These are phyloP conservation scores for Hibiscus trionum DNA, from an alignment of 345 rosid genomes.

Conservation along the genomic window DNA sequence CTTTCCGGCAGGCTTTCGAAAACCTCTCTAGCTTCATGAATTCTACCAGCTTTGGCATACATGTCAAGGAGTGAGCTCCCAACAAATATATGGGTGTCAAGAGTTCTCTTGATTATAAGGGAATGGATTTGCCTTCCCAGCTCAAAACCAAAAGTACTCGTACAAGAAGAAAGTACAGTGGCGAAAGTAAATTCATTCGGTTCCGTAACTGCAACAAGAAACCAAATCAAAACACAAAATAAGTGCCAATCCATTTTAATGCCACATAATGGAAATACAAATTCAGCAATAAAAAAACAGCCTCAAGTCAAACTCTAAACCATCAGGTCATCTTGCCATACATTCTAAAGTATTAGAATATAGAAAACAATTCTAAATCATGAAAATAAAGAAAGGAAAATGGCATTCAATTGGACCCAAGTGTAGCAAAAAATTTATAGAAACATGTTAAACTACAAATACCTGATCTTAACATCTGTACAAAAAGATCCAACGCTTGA, in stretches of 20 bases:
- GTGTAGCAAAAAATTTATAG: neutral
- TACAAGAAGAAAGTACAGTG: constrained; percentile 58
- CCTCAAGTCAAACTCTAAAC: too few relatives aligned
- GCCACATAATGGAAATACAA: neutral
- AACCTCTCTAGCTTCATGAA: constrained; percentile 65
- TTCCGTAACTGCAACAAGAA: constrained; percentile 39
- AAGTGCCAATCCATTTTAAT: neutral
- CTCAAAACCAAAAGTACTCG: constrained; percentile 37
- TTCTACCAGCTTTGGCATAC: constrained; percentile 84
- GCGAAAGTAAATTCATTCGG: constrained; percentile 85
- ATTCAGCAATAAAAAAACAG: neutral
- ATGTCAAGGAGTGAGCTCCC: constrained; percentile 96
- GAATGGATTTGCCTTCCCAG: constrained; percentile 80
- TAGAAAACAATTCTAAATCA: neutral
- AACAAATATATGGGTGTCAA: constrained; percentile 55
- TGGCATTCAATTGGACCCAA: too few relatives aligned
- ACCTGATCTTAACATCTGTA: constrained; percentile 71
- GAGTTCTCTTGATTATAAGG: constrained; percentile 44
- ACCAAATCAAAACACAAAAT: neutral
- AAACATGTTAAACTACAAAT: neutral
- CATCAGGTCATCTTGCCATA: too few relatives aligned
- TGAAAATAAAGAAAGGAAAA: neutral
- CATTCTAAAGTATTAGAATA: neutral
- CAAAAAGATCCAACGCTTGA: constrained; percentile 54
- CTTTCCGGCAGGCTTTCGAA: constrained; percentile 70